Percentiles rank a stretch among this genome's conserved stretches.
phyloP scores from a whole-genome alignment of 345 rosid species.

The Iberis pinnata region DNA sequence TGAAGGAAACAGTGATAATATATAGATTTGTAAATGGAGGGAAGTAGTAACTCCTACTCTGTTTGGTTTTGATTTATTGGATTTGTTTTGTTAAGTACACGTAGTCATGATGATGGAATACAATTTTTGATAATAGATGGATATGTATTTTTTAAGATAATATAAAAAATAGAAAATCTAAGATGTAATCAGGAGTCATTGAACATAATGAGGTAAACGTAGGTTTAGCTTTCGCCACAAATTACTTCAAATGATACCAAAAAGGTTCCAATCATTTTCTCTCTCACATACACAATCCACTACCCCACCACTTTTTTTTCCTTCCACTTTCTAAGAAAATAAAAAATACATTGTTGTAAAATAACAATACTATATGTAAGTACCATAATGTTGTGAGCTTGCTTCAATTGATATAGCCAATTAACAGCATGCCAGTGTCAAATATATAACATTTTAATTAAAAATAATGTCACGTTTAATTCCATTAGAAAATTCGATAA shows the following conservation, averaged over 20 bases:
- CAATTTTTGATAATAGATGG: too few species aligned
- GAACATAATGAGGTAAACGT: conserved; percentile 59
- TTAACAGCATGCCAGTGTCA: too few species aligned
- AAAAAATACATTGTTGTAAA: not conserved
- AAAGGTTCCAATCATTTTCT: conserved; percentile 46
- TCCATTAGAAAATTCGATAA: too few species aligned
- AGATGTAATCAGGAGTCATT: conserved; percentile 36
- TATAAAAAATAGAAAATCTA: not conserved
- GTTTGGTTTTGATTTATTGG: too few species aligned
- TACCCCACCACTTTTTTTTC: conserved; percentile 20
- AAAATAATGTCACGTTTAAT: too few species aligned
- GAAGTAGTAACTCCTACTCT: too few species aligned
- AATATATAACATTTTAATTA: too few species aligned
- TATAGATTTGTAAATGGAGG: too few species aligned
- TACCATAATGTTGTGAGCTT: conserved; percentile 13
- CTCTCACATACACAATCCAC: conserved; percentile 29
- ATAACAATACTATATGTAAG: not conserved
- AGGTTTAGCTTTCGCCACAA: conserved; percentile 50
- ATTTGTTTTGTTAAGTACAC: too few species aligned
- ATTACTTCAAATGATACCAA: conserved; percentile 43
- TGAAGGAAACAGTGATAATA: too few species aligned
- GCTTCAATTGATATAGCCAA: conserved; percentile 2
- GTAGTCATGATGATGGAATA: too few species aligned
- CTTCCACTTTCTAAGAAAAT: not conserved
- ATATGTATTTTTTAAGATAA: too few species aligned